phyloP scores from a whole-genome alignment of 2,329 filamentous ascomycete species.

The Aspergillus thermomutatus region DNA sequence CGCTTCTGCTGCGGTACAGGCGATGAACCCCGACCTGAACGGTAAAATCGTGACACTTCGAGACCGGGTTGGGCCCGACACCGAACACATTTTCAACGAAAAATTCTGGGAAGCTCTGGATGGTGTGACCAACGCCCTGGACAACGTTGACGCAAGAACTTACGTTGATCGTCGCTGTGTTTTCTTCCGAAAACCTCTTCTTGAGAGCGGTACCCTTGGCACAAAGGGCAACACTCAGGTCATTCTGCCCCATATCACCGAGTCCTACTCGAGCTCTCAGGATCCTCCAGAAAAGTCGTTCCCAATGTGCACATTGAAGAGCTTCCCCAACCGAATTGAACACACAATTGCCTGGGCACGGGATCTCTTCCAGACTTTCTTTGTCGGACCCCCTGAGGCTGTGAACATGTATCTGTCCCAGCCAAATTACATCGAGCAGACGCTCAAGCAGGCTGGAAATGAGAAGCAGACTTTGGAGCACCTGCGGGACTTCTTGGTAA shows the following conservation, averaged over 20 bases:
- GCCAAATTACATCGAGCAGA: constrained; percentile 81
- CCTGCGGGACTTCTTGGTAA: constrained; percentile 84
- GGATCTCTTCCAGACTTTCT: constrained; percentile 90
- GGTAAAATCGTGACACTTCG: constrained; percentile 83
- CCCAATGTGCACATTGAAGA: constrained; percentile 96
- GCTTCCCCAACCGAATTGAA: constrained; percentile 97
- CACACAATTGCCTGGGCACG: constrained; percentile 98
- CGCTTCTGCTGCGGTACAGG: constrained; percentile 81
- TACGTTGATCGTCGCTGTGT: constrained; percentile 96
- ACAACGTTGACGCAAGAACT: constrained; percentile 95
- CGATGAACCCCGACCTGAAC: constrained; percentile 89
- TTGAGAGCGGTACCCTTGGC: constrained; percentile 96
- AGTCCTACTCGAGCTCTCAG: constrained; percentile 96
- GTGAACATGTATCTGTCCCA: constrained; percentile 93
- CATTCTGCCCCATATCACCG: constrained; percentile 82
- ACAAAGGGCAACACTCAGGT: constrained; percentile 99
- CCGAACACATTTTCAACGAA: constrained; percentile 92
- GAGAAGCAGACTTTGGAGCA: constrained; percentile 92
- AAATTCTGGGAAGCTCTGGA: constrained; percentile 84
- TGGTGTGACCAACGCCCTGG: constrained; percentile 92
- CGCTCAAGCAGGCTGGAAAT: constrained; percentile 88
- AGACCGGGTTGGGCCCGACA: constrained; percentile 87
- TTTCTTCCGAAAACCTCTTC: constrained; percentile 94
- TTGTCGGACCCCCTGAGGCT: constrained; percentile 88
- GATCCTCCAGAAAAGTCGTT: constrained; percentile 98